Base-by-base conservation (phyloP, 495 filamentous ascomycete species). In the Daldinia caldariorum region DNA sequence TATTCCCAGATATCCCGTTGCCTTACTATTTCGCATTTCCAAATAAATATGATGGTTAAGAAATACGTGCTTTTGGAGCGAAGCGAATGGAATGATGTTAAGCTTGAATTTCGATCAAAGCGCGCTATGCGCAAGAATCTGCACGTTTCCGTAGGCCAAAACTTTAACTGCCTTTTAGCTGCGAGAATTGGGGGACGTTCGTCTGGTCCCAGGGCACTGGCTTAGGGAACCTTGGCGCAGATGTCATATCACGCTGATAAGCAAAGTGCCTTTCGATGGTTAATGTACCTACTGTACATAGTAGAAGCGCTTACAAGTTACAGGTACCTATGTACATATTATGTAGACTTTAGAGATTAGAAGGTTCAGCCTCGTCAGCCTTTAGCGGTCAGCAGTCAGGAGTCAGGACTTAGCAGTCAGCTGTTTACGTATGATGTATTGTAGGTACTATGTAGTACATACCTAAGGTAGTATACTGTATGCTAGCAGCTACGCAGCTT, bases 361-460 rank as follows among this genome's bases (percentile, higher is more conserved):
- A 47, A 47, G 43, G 16, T 63, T 63, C 63, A 71, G 69, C 69
- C 69, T 71, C 26, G 63, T 71, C 38, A 67, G 63, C 69, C 59
- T 67, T 45, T 47, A 54, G 51, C 32, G 51, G 63, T 71, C 69
- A 71, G 69, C 63, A 60, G 69, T 35, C 26, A 26, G 3, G 1
- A 1, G 26, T 26, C 26, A 26, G n/a, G n/a, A n/a, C n/a, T n/a
- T n/a, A n/a, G n/a, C n/a, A n/a, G 26, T 26, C 26, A 26, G 3
- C 26, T 26, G 26, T 26, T 26, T 26, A n/a, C n/a, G n/a, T n/a
- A n/a, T n/a, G n/a, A n/a, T n/a, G n/a, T n/a, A n/a, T n/a, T n/a
- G n/a, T n/a, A n/a, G n/a, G n/a, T n/a, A n/a, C n/a, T n/a, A n/a
- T n/a, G n/a, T n/a, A n/a, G n/a, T n/a, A n/a, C n/a, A n/a, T n/a